Evolutionary conservation across 768 basidiomycete genomes (phyloP).

Genomic region (Chlorophyllum brunneum): DNA sequence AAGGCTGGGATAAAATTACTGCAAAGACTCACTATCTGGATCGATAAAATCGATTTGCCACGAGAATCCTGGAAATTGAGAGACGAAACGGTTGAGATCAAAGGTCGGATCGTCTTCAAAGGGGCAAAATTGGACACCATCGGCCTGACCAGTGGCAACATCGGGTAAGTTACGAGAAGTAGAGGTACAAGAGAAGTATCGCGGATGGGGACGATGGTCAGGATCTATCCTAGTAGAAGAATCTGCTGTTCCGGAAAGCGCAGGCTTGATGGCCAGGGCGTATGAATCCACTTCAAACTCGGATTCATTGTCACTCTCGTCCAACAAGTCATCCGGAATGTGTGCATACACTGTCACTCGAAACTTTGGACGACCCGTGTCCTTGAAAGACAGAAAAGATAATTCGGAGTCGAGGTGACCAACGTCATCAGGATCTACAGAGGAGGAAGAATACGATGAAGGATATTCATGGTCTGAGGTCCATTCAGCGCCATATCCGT

Average conservation of each 20-base stretch:
- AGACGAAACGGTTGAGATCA: slow-evolving; percentile 23
- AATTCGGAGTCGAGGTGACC: neutral
- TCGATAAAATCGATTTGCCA: slow-evolving; percentile 37
- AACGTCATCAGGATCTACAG: neutral
- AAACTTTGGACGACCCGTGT: neutral
- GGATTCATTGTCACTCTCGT: neutral
- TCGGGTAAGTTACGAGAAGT: slow-evolving; percentile 26
- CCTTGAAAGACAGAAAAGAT: slow-evolving; percentile 5
- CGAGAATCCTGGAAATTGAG: slow-evolving; percentile 22
- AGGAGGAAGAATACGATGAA: slow-evolving; percentile 5
- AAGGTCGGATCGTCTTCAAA: slow-evolving; percentile 46
- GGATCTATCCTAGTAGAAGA: neutral
- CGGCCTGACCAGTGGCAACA: neutral
- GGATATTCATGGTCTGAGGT: slow-evolving; percentile 6
- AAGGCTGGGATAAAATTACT: neutral
- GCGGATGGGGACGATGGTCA: slow-evolving; percentile 17
- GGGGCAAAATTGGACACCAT: slow-evolving; percentile 31
- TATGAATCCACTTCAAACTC: neutral
- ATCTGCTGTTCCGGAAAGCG: neutral
- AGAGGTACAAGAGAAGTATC: slow-evolving; percentile 48
- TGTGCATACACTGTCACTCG: neutral
- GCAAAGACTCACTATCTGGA: slow-evolving; percentile 42
- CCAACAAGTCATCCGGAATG: slow-evolving; percentile 6
- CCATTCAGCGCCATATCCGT: neutral
- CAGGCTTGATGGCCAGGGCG: neutral